These are phyloP conservation scores for Cladophialophora psammophila DNA, from an alignment of 2,329 filamentous ascomycete species.

Conservation along the genomic window DNA sequence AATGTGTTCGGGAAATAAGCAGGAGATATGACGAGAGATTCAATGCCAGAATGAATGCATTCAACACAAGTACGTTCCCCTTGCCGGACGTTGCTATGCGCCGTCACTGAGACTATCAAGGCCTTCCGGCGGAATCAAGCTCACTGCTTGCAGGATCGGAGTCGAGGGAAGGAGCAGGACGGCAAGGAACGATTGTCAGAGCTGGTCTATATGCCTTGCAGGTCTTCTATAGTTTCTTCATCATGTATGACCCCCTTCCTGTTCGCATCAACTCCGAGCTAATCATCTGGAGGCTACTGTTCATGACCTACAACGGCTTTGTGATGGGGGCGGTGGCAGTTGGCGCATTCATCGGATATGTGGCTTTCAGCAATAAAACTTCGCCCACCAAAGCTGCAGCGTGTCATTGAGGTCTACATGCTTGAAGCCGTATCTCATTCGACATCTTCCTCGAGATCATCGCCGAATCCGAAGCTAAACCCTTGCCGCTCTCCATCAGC, in stretches of 20 bases:
- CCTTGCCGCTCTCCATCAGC: slow-evolving; percentile 50
- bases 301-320: slow-evolving; percentile 99
- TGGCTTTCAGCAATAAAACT: slow-evolving; percentile 76
- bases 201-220: slow-evolving; percentile 86
- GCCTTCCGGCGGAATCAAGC: slow-evolving; percentile 59
- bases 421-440: slow-evolving; percentile 14
- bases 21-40: slow-evolving; percentile 74
- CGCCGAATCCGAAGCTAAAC: slow-evolving; percentile 72
- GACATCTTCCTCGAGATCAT: slow-evolving; percentile 59
- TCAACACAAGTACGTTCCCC: slow-evolving; percentile 35
- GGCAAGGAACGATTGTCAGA: slow-evolving; percentile 78
- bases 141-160: slow-evolving; percentile 79
- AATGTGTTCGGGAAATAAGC: slow-evolving; percentile 79
- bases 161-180: slow-evolving; percentile 66
- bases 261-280: not conserved
- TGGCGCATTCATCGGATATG: slow-evolving; percentile 87
- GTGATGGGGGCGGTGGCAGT: slow-evolving; percentile 91
- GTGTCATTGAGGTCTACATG: slow-evolving; percentile 71
- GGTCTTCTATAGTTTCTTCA: slow-evolving; percentile 99
- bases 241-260: slow-evolving; percentile 72
- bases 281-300: slow-evolving; percentile 74
- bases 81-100: slow-evolving; percentile 12
- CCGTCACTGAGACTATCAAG: slow-evolving; percentile 38
- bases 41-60: slow-evolving; percentile 45
- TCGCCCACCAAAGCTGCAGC: slow-evolving; percentile 83